Conservation (phyloP, 2,329 filamentous ascomycete genomes). For the Didymella arachidicola region DNA sequence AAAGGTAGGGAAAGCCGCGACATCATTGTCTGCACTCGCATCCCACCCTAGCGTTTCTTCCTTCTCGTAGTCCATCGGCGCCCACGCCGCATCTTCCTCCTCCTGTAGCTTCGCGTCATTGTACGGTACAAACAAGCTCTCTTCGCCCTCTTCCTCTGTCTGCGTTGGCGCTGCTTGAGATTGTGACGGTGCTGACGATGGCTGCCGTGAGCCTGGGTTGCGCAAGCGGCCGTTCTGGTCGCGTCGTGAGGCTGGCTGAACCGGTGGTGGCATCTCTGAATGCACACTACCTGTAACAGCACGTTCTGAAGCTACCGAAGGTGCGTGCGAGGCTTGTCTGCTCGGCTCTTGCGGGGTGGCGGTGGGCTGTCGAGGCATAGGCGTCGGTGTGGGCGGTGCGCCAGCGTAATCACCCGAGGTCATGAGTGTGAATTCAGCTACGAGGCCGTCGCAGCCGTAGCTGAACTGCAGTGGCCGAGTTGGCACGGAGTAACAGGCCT, state of each 20-base stretch:
- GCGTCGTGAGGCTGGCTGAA: constrained; percentile 43
- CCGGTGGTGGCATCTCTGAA: constrained; percentile 55
- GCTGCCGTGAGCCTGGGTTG: constrained; percentile 40
- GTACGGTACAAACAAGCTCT: constrained; percentile 75
- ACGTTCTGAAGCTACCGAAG: constrained; percentile 33
- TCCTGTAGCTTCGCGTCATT: constrained; percentile 62
- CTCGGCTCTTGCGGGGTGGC: constrained; percentile 50
- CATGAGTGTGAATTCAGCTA: constrained; percentile 83
- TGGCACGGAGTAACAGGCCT: constrained; percentile 74
- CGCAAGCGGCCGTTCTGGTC: constrained; percentile 39
- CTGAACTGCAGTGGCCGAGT: constrained; percentile 75
- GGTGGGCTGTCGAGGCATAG: constrained; percentile 50
- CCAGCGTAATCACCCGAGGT: constrained; percentile 71
- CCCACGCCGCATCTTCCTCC: constrained; percentile 74
- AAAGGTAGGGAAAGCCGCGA: constrained; percentile 54
- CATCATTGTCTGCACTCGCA: constrained; percentile 64
- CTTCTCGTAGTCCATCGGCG: constrained; percentile 72
- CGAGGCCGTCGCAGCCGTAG: constrained; percentile 72
- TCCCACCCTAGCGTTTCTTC: constrained; percentile 78
- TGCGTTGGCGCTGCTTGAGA: constrained; percentile 22
- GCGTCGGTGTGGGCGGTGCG: constrained; percentile 49
- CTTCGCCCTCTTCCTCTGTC: constrained; percentile 63
- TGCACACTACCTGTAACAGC: constrained; percentile 33
- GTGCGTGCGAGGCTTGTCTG: constrained; percentile 44
- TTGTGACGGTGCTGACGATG: constrained; percentile 18